These are phyloP conservation scores for Thalassiosira ordinaria DNA, from an alignment of 352 stramenopile species.

Conservation along the genomic window DNA sequence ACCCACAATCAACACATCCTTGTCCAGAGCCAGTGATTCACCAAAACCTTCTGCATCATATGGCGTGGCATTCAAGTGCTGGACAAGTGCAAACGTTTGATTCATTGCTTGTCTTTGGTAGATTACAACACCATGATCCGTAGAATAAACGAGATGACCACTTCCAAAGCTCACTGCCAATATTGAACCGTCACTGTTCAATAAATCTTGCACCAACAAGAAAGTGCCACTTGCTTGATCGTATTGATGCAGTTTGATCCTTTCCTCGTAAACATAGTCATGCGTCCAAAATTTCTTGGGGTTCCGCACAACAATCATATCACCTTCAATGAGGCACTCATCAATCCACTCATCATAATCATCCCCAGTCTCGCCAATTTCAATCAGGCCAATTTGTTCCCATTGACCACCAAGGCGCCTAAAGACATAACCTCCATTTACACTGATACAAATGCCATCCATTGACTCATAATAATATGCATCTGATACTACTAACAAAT, in stretches of 20 bases:
- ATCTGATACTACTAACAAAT: conserved; percentile 9
- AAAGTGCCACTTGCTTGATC: no score
- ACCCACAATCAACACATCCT: conserved; percentile 25
- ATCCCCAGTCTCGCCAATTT: no score
- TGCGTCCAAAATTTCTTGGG: no score
- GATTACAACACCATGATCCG: conserved; percentile 9
- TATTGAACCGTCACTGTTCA: no score
- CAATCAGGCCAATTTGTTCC: conserved; percentile 16
- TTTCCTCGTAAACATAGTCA: no score
- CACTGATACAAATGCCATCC: no score
- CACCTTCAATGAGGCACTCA: not conserved
- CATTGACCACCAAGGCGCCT: conserved; percentile 1
- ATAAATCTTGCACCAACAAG: no score
- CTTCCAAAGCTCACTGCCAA: conserved; percentile 5
- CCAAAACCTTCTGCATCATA: conserved; percentile 27
- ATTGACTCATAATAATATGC: not conserved
- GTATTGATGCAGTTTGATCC: no score
- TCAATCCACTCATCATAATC: no score
- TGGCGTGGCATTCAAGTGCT: conserved; percentile 6
- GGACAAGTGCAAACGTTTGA: not conserved
- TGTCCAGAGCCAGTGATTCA: conserved; percentile 4
- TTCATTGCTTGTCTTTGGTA: conserved; percentile 4
- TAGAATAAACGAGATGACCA: conserved; percentile 2
- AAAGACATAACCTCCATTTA: conserved; percentile 11
- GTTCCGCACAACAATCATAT: not conserved